These are phyloP conservation scores for Camellia lanceoleosa DNA, from an alignment of 148 eudicot species.

Conservation along the genomic window DNA sequence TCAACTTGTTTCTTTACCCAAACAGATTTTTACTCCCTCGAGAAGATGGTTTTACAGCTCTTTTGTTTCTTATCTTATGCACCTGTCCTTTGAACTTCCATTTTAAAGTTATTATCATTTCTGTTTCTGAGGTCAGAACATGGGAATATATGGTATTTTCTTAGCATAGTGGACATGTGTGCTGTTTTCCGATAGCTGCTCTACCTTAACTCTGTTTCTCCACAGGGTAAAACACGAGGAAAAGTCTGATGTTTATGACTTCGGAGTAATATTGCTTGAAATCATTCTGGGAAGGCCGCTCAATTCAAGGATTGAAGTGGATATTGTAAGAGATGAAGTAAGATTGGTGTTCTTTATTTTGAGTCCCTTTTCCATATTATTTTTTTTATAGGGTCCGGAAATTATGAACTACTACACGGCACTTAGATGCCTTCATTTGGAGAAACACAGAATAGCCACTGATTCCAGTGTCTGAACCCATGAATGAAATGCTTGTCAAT, in stretches of 20 bases:
- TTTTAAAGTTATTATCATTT: not conserved
- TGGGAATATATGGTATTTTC: not conserved
- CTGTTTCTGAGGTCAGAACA: not conserved
- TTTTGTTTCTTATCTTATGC: not conserved
- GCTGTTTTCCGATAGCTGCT: not conserved
- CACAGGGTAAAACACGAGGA: constrained; percentile 60
- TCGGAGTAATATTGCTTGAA: constrained; percentile 79
- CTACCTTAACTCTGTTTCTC: not conserved
- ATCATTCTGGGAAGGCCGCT: constrained; percentile 59
- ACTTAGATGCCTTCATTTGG: not conserved
- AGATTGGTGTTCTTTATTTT: not conserved
- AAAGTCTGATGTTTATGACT: constrained; percentile 65
- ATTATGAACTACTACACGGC: not conserved
- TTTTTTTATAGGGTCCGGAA: not conserved
- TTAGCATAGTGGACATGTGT: not conserved
- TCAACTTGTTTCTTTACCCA: not conserved
- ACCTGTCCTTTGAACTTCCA: not conserved
- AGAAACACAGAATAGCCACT: too few relatives aligned
- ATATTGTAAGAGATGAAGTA: constrained; percentile 59
- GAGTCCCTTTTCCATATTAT: not conserved
- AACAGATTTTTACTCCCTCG: not conserved
- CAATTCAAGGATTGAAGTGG: constrained; percentile 50
- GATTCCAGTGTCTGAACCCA: not conserved
- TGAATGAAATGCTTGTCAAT: too few relatives aligned
- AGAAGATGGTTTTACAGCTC: not conserved